Percentiles rank a stretch among this genome's conserved stretches.
Conservation (phyloP, 106 monocot species). For the Dactylorhiza incarnata region DNA sequence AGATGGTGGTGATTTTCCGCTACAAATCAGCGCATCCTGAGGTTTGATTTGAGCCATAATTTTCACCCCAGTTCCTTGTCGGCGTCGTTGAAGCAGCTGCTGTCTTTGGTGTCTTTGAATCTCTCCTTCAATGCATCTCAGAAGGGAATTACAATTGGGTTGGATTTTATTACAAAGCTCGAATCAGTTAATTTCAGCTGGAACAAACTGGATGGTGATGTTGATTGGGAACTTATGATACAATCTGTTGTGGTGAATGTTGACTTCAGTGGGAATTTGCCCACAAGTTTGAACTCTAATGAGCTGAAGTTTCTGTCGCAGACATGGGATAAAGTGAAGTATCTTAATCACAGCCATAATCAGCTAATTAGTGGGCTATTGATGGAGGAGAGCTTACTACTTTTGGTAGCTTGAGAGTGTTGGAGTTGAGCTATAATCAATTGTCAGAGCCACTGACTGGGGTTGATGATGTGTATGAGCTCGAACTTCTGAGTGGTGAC, state of each 20-base stretch:
- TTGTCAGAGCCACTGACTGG: conserved; percentile 72
- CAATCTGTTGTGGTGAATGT: conserved; percentile 51
- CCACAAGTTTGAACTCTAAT: conserved; percentile 44
- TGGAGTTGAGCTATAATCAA: conserved; percentile 87
- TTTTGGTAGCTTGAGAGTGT: conserved; percentile 76
- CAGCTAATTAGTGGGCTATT: conserved; percentile 61
- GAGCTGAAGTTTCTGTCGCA: conserved; percentile 73
- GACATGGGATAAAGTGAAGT: conserved; percentile 58
- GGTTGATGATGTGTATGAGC: conserved; percentile 88
- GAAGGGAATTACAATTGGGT: conserved; percentile 42
- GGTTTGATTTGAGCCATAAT: conserved; percentile 75
- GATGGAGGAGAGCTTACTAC: conserved; percentile 63
- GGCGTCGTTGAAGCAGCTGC: conserved; percentile 27
- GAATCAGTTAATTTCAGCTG: conserved; percentile 60
- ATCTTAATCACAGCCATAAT: conserved; percentile 76
- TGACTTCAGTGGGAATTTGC: conserved; percentile 77
- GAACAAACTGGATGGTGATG: conserved; percentile 64
- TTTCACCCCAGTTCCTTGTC: conserved; percentile 49
- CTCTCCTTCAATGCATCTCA: conserved; percentile 51
- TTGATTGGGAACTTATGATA: conserved; percentile 76
- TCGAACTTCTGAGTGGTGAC: conserved; percentile 77
- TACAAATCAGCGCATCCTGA: too few relatives aligned
- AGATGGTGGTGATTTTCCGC: too few relatives aligned
- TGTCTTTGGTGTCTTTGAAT: conserved; percentile 41
- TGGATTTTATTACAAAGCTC: conserved; percentile 33